Conservation (phyloP, 139 green algal species). For the Raphidocelis subcapitata region DNA sequence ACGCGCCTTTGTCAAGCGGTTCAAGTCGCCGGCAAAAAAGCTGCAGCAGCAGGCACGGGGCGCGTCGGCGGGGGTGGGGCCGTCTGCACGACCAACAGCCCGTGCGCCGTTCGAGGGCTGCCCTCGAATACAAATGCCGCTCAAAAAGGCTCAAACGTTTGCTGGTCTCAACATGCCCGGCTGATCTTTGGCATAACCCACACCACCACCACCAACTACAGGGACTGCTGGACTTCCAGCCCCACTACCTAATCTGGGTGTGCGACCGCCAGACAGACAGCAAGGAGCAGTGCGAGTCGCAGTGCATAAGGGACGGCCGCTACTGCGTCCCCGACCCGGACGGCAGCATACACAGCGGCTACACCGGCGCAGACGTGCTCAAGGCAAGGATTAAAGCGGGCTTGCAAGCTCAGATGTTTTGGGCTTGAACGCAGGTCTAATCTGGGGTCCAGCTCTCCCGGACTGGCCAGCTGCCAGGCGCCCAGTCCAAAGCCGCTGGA, state of each 20-base stretch:
- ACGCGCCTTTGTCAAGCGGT: constrained; percentile 68
- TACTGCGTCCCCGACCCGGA: constrained; percentile 90
- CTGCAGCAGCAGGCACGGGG: no score
- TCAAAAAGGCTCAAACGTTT: no score
- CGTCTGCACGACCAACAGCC: no score
- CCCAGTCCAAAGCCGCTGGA: no score
- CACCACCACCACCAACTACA: background rate
- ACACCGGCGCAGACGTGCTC: constrained; percentile 69
- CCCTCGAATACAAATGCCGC: no score
- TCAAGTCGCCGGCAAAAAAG: background rate
- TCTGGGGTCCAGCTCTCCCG: no score
- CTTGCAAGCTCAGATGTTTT: background rate
- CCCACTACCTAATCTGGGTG: constrained; percentile 90
- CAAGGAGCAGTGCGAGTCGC: constrained; percentile 59
- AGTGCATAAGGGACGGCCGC: constrained; percentile 82
- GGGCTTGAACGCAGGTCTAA: no score
- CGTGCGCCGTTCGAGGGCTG: no score
- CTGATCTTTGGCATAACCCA: no score
- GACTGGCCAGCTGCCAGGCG: background rate
- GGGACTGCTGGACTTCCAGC: constrained; percentile 60
- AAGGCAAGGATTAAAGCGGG: no score
- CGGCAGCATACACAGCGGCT: constrained; percentile 54
- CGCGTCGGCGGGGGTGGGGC: no score
- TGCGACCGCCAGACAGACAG: constrained; percentile 38
- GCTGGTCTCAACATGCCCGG: no score